phyloP scores from a whole-genome alignment of 306 rosid genomes.

The Pterocarpus santalinus region DNA sequence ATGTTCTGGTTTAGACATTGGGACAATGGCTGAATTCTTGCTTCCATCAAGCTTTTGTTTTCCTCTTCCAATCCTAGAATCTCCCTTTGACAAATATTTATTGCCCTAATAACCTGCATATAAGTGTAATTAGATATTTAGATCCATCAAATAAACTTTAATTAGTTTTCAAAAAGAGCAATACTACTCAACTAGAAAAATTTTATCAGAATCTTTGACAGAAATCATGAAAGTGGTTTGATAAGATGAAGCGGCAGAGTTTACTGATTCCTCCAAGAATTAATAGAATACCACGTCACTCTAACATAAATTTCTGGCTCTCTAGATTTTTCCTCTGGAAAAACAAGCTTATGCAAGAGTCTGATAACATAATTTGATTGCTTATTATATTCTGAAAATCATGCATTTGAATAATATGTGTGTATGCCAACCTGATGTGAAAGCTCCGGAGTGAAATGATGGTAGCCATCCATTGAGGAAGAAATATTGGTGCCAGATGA shows the following conservation, averaged over 20 bases:
- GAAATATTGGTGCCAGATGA: conserved; percentile 51
- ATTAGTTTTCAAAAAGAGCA: no score
- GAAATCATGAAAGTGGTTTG: no score
- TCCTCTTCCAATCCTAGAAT: conserved; percentile 64
- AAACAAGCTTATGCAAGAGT: no score
- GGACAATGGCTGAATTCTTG: conserved; percentile 64
- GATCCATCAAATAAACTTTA: background rate
- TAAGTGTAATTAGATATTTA: background rate
- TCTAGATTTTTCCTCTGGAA: no score
- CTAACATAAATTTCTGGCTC: no score
- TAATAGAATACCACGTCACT: no score
- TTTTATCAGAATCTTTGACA: no score
- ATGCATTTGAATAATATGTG: background rate
- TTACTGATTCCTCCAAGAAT: no score
- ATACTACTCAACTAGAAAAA: no score
- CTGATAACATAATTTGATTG: no score
- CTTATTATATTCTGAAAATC: background rate
- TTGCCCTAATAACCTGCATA: conserved; percentile 62
- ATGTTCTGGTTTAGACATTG: conserved; percentile 47
- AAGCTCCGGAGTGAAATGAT: conserved; percentile 57
- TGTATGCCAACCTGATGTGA: conserved; percentile 62
- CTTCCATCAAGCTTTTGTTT: conserved; percentile 60
- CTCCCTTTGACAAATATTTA: conserved; percentile 62
- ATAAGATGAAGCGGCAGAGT: no score
- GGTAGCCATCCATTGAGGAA: conserved; percentile 53